Evolutionary conservation across 768 basidiomycete species (phyloP), one percentile per base, ranked within the genome.

Genomic region (Mycena galopus): DNA sequence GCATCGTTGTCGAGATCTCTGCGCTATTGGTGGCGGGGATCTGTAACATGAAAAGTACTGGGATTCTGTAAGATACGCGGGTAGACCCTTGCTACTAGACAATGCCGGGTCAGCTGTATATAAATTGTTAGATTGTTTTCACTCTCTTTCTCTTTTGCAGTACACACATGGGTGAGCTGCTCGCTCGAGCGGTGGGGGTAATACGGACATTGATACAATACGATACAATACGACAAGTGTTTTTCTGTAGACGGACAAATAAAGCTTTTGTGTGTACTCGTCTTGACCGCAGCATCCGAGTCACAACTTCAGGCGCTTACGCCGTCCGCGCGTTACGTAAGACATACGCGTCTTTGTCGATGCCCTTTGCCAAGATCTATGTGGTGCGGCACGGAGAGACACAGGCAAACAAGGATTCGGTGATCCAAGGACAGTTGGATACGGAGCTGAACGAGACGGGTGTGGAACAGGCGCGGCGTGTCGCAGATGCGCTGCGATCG

Each of bases 381-480:
- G 82, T 94, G 72, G 86, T 94, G 59, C 90, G 94, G 51, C 94
- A 95, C 75, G 94, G 93, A 23, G 93, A 95, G 84, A 95, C 94
- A 29, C 86, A 90, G 50, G 90, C 87, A 77, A 95, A 95, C 80
- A 81, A 84, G 63, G 80, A 82, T 8, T 83, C 85, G 29, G 89
- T 93, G 67, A 87, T 94, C 55, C 94, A 96, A 84, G 94, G 94
- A 47, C 94, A 96, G 11, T 76, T 89, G 66, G 92, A 96, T 81
- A 91, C 91, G 9, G 73, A 80, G 47, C 84, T 96, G 77, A 95
- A 95, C 75, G 87, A 84, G 19, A 81, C 79, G 4, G 94, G 94
- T 17, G 65, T 85, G 57, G 82, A 82, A 64, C 94, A 96, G 79
- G 92, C 92, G 25, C 76, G 78, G 66, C 80, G 85, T 65, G 87